These are phyloP conservation scores for Tuber aestivum DNA, from an alignment of 495 filamentous ascomycete species.

Conservation along the genomic window DNA sequence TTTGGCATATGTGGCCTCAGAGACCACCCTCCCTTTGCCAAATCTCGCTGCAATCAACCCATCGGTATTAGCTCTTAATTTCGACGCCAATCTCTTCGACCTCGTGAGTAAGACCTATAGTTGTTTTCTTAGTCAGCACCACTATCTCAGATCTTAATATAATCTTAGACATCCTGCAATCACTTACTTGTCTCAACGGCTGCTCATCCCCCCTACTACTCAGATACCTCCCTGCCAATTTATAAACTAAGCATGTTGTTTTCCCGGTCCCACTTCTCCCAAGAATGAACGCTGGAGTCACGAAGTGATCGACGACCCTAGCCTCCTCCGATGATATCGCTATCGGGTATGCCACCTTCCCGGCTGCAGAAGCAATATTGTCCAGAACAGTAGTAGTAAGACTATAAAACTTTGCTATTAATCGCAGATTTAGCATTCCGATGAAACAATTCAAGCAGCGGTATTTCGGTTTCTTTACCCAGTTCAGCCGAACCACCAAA, in stretches of 20 bases:
- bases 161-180: no score
- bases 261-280: slow-evolving; percentile 50
- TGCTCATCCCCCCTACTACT: slow-evolving; percentile 6
- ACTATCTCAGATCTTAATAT: not conserved
- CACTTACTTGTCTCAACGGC: slow-evolving; percentile 43
- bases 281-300: slow-evolving; percentile 45
- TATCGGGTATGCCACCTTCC: slow-evolving; percentile 44
- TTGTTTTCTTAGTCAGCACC: not conserved
- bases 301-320: slow-evolving; percentile 43
- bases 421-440: not conserved
- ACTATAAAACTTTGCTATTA: slow-evolving; percentile 22
- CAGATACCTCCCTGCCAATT: slow-evolving; percentile 40
- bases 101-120: slow-evolving; percentile 46
- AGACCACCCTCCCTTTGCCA: not conserved
- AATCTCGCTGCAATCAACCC: slow-evolving; percentile 39
- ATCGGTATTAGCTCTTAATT: slow-evolving; percentile 36
- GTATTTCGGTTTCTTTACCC: slow-evolving; percentile 12
- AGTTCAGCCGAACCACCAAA: slow-evolving; percentile 11
- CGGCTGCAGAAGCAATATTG: not conserved
- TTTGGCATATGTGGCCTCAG: not conserved
- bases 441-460: slow-evolving; percentile 41
- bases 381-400: slow-evolving; percentile 20
- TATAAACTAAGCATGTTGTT: slow-evolving; percentile 48
- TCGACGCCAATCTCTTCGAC: slow-evolving; percentile 43
- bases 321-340: slow-evolving; percentile 45